Conservation (phyloP, 2,329 filamentous ascomycete species). For the Phialemonium atrogriseum region DNA sequence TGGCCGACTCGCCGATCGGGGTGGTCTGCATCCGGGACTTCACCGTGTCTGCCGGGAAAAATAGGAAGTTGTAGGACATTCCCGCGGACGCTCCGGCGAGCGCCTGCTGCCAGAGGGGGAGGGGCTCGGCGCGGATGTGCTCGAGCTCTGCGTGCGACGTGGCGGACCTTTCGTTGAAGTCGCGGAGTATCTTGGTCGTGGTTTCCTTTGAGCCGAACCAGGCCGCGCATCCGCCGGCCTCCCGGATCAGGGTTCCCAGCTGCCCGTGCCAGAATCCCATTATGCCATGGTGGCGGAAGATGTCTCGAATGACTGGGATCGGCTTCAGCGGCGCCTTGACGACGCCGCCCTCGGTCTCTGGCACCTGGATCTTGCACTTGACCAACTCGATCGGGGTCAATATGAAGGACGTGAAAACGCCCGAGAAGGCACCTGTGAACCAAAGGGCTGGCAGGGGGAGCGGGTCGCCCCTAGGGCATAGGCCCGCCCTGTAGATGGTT, state of each 20-base stretch:
- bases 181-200: slow-evolving; percentile 61
- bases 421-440: slow-evolving; percentile 75
- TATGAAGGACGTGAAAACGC: slow-evolving; percentile 81
- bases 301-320: slow-evolving; percentile 62
- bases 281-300: slow-evolving; percentile 77
- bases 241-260: slow-evolving; percentile 83
- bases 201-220: slow-evolving; percentile 95
- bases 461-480: slow-evolving; percentile 42
- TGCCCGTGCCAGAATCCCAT: slow-evolving; percentile 93
- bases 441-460: slow-evolving; percentile 70
- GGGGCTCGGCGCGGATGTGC: slow-evolving; percentile 36
- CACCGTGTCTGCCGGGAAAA: slow-evolving; percentile 95
- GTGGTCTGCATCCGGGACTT: slow-evolving; percentile 96
- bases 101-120: slow-evolving; percentile 83
- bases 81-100: slow-evolving; percentile 80
- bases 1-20: slow-evolving; percentile 49
- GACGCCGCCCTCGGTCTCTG: slow-evolving; percentile 31
- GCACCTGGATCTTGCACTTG: slow-evolving; percentile 97
- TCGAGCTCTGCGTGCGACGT: slow-evolving; percentile 30
- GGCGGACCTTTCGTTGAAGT: slow-evolving; percentile 37
- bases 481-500: slow-evolving; percentile 45
- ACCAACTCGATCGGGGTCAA: slow-evolving; percentile 94
- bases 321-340: slow-evolving; percentile 49
- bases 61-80: slow-evolving; percentile 92
- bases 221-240: slow-evolving; percentile 85